These are phyloP conservation scores for Daldinia caldariorum DNA, from an alignment of 495 filamentous ascomycete genomes.

Conservation along the genomic window DNA sequence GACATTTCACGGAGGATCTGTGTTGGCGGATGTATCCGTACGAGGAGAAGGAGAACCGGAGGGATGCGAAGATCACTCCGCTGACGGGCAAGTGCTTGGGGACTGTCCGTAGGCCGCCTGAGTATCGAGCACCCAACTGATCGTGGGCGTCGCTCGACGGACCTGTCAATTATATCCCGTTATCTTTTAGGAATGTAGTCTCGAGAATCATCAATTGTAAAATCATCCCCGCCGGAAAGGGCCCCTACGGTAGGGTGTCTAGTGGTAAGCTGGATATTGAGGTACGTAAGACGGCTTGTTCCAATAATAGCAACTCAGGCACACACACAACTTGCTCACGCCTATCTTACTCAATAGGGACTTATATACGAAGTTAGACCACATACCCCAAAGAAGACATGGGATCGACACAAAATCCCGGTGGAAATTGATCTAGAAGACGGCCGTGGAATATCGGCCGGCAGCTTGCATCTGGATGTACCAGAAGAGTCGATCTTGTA, in stretches of 20 bases:
- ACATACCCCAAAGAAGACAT: conserved; percentile 19
- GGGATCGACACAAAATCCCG: conserved; percentile 32
- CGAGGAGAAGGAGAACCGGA: conserved; percentile 23
- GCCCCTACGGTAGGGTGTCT: conserved; percentile 21
- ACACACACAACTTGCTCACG: conserved; percentile 9
- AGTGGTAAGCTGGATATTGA: conserved; percentile 27
- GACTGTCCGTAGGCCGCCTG: neutral
- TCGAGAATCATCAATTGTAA: conserved; percentile 14
- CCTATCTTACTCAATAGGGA: conserved; percentile 6
- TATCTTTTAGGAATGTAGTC: conserved; percentile 23
- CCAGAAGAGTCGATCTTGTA: conserved; percentile 24
- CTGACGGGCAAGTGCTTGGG: conserved; percentile 11
- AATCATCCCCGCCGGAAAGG: conserved; percentile 16
- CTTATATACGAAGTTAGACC: conserved; percentile 30
- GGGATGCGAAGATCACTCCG: conserved; percentile 24
- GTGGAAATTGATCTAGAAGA: conserved; percentile 36
- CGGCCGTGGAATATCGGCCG: conserved; percentile 19
- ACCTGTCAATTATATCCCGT: conserved; percentile 24
- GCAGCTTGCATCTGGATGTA: conserved; percentile 28
- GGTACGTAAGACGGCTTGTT: conserved; percentile 17
- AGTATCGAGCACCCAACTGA: conserved; percentile 27
- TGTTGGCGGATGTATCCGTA: conserved; percentile 24
- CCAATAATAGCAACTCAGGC: conserved; percentile 3
- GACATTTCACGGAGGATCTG: conserved; percentile 31
- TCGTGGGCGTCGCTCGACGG: conserved; percentile 32